These are phyloP conservation scores for Solanum chiquidenum DNA, from an alignment of 257 asterid species.

Conservation along the genomic window DNA sequence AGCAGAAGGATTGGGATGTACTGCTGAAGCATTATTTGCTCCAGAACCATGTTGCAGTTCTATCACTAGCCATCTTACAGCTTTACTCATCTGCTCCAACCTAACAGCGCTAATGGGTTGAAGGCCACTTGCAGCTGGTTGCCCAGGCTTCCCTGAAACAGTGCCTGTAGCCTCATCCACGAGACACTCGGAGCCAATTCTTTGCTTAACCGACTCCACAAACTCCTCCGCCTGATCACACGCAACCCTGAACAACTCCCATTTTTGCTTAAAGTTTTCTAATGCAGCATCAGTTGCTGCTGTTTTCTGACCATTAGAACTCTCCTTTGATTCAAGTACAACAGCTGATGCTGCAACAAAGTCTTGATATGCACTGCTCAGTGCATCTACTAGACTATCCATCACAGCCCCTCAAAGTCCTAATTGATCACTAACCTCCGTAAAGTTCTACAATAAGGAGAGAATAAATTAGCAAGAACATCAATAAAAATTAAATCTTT, in stretches of 20 bases:
- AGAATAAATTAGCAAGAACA: background rate
- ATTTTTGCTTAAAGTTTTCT: slow-evolving; percentile 73
- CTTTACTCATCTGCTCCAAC: slow-evolving; percentile 98
- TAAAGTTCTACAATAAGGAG: background rate
- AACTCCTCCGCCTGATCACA: slow-evolving; percentile 95
- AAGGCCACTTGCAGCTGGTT: slow-evolving; percentile 41
- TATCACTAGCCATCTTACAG: slow-evolving; percentile 87
- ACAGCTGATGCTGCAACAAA: slow-evolving; percentile 64
- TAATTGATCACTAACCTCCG: background rate
- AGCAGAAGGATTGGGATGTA: slow-evolving; percentile 41
- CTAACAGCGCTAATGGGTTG: slow-evolving; percentile 95
- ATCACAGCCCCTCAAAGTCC: slow-evolving; percentile 18
- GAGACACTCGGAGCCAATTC: slow-evolving; percentile 93
- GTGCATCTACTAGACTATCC: slow-evolving; percentile 74
- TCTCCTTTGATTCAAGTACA: slow-evolving; percentile 57
- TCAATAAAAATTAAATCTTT: background rate
- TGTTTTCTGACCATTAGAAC: slow-evolving; percentile 48
- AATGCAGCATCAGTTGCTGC: slow-evolving; percentile 74
- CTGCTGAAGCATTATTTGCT: slow-evolving; percentile 32
- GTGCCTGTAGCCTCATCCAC: slow-evolving; percentile 97
- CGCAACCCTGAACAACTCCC: slow-evolving; percentile 84
- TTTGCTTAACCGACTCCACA: slow-evolving; percentile 89
- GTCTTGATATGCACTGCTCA: slow-evolving; percentile 66
- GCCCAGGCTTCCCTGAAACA: slow-evolving; percentile 52
- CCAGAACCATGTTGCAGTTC: slow-evolving; percentile 91